A percentile compares a stretch with the other conserved stretches of the same genome.
These are phyloP conservation scores for Puya raimondii DNA, from an alignment of 176 grass and related monocot species.

Conservation along the genomic window DNA sequence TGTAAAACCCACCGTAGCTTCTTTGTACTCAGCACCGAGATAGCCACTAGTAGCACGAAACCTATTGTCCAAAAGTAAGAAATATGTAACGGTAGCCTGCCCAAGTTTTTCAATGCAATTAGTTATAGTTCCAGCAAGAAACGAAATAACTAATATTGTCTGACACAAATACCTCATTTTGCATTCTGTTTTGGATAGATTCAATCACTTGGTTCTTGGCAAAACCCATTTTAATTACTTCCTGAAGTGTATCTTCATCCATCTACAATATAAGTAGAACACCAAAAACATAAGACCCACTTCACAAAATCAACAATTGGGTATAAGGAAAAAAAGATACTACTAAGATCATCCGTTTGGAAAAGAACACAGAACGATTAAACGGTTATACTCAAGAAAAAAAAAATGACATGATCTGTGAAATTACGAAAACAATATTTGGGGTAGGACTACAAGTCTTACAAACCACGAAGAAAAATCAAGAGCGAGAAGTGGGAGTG, in stretches of 20 bases:
- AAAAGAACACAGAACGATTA: too few relatives aligned
- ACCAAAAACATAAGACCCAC: neutral
- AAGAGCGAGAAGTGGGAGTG: neutral
- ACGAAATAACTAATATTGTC: neutral
- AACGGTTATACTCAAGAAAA: too few relatives aligned
- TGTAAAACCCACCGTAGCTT: constrained; percentile 46
- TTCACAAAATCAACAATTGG: neutral
- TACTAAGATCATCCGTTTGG: neutral
- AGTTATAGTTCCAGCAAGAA: constrained; percentile 6
- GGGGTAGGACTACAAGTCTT: neutral
- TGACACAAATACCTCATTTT: constrained; percentile 63
- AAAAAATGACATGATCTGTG: too few relatives aligned
- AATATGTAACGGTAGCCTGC: constrained; percentile 89
- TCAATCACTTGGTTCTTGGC: constrained; percentile 57
- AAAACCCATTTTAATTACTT: constrained; percentile 72
- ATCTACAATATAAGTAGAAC: constrained; percentile 37
- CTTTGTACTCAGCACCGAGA: constrained; percentile 71
- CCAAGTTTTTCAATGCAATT: constrained; percentile 14
- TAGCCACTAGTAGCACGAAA: constrained; percentile 51
- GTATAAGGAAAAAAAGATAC: constrained; percentile 1
- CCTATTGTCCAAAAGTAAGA: constrained; percentile 75
- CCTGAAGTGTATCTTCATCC: constrained; percentile 60
- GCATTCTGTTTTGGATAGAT: constrained; percentile 65
- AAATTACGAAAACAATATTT: too few relatives aligned
- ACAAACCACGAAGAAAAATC: neutral